Evolutionary conservation across 2,329 filamentous ascomycete genomes (phyloP), one percentile per base, ranked within the genome.

Genomic region (Scleromitrula shiraiana): DNA sequence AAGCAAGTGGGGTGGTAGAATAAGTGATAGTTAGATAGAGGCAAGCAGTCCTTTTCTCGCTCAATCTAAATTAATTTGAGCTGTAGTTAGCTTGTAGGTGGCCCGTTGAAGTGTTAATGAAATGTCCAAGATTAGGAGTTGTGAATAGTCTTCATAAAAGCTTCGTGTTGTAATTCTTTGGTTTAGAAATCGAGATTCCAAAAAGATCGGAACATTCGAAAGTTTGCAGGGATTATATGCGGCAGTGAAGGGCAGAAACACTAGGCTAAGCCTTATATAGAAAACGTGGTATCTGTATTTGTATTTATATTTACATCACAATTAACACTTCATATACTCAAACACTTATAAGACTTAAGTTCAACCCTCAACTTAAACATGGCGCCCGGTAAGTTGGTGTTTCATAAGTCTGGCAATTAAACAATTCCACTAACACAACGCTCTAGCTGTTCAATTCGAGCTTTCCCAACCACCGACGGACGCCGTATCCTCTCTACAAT

Each of bases 401-500:
- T 5, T 44, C 2, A 8, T 37, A 22, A 30, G 9, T 22, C 8
- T 8, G 8, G 20, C 23, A 47, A 26, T 54, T 50, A 52, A 20
- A 32, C 27, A n/a, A 27, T 7, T 8, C 33, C 35, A 19, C 23
- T 48, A 29, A 48, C 10, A 38, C 29, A 22, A 17, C 22, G 9
- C 24, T 26, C 30, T 17, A 82, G 77, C 76, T 66, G 74, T 82
- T 56, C 88, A 95, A 74, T 90, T 87, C 70, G 85, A 93, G 68
- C 78, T 96, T 62, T 76, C 82, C 52, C 80, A 88, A 59, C 83
- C 89, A 39, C 93, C 93, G 9, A 78, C 77, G 58, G 93, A 98
- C 68, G 87, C 85, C 59, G 85, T 97, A 60, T 95, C 91, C 40
- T 76, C 88, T 20, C 73, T 97, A 61, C 81, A 81, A 62, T 98